Percentiles rank a stretch among this genome's conserved stretches.
Conservation (phyloP, 2,329 filamentous ascomycete species). For the Neofusicoccum laricinum region DNA sequence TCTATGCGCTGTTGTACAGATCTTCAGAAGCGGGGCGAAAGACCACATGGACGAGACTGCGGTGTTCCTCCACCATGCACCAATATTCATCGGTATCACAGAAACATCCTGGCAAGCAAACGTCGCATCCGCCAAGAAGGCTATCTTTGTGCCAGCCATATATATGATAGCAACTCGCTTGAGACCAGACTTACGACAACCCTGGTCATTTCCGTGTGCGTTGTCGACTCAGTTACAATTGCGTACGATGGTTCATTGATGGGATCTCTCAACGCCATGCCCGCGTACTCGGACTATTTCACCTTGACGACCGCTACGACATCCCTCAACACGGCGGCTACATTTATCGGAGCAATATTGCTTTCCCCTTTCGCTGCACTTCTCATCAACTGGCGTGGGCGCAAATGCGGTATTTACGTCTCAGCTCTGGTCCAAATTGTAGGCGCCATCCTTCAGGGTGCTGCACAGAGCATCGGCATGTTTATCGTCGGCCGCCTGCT, state of each 20-base stretch:
- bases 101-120: no score
- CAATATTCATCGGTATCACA: no score
- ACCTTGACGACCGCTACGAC: conserved; percentile 32
- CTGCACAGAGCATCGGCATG: background rate
- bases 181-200: conserved; percentile 15
- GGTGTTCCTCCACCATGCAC: no score
- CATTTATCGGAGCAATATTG: conserved; percentile 26
- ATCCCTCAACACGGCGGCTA: conserved; percentile 29
- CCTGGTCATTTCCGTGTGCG: conserved; percentile 25
- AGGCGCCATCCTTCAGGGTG: background rate
- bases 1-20: no score
- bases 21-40: no score
- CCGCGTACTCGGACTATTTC: conserved; percentile 33
- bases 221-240: conserved; percentile 28
- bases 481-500: background rate
- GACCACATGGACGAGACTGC: no score
- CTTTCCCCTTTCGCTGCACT: background rate
- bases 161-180: no score
- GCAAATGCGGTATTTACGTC: conserved; percentile 5
- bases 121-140: no score
- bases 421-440: background rate
- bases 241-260: conserved; percentile 36
- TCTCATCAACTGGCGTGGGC: background rate
- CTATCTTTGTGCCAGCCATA: no score
- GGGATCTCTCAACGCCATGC: conserved; percentile 36